phyloP scores from a whole-genome alignment of 108 stramenopile species.

The Cyclotella kingstonii region DNA sequence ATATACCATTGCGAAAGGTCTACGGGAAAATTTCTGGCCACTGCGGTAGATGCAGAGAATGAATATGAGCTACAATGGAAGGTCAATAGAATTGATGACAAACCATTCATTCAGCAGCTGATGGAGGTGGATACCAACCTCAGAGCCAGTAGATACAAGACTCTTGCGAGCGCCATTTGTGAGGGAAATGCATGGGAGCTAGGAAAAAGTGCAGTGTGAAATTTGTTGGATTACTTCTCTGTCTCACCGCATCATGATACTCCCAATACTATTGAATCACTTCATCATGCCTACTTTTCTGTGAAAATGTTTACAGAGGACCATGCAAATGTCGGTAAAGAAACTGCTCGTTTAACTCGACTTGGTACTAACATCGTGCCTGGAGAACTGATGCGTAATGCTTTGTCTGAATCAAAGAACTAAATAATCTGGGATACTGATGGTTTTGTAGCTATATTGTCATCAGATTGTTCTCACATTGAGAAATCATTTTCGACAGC shows the following conservation, averaged over 20 bases:
- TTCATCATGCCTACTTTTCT: no score
- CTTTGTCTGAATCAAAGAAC: conserved; percentile 35
- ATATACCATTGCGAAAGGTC: conserved; percentile 69
- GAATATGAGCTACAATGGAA: no score
- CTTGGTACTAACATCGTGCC: conserved; percentile 47
- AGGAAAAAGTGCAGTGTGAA: conserved; percentile 41
- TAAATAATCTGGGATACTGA: conserved; percentile 59
- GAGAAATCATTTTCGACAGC: no score
- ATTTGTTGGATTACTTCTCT: conserved; percentile 72
- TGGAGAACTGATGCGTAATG: conserved; percentile 44
- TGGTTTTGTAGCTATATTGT: conserved; percentile 73
- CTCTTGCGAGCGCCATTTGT: conserved; percentile 55
- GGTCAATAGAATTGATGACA: no score
- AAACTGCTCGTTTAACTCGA: conserved; percentile 58
- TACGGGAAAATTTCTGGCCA: conserved; percentile 69
- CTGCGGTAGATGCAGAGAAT: conserved; percentile 56
- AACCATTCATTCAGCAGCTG: conserved; percentile 13
- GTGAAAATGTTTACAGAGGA: conserved; percentile 89
- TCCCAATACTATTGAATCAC: no score
- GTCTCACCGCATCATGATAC: no score
- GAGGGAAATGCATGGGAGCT: conserved; percentile 48
- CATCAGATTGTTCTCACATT: no score
- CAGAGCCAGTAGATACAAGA: conserved; percentile 63
- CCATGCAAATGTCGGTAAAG: conserved; percentile 57
- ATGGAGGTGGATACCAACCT: conserved; percentile 22